These are phyloP conservation scores for Globisporangium middletonii DNA, from an alignment of 352 stramenopile genomes.

Conservation along the genomic window DNA sequence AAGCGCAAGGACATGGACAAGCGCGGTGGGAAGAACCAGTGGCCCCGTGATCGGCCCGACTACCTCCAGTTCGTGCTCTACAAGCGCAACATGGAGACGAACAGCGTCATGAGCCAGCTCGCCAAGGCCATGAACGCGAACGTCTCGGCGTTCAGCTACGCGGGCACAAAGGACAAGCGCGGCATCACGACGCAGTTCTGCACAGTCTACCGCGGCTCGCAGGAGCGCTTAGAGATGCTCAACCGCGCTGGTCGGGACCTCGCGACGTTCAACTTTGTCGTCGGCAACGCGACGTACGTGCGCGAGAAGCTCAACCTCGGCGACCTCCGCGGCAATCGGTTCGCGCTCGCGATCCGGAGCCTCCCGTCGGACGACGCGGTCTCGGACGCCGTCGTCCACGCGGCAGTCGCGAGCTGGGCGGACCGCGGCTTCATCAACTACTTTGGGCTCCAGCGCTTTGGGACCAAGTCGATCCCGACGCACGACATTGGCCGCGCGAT, in stretches of 20 bases:
- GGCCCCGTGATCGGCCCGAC: conserved; percentile 71
- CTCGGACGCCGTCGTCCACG: conserved; percentile 51
- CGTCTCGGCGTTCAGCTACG: conserved; percentile 81
- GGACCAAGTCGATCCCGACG: conserved; percentile 83
- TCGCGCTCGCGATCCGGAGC: conserved; percentile 93
- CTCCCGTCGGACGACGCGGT: conserved; percentile 54
- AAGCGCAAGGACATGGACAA: conserved; percentile 84
- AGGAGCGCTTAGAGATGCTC: conserved; percentile 74
- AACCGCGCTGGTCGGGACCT: conserved; percentile 61
- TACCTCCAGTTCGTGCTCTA: conserved; percentile 95
- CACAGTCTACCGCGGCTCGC: conserved; percentile 80
- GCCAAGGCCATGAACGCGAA: conserved; percentile 63
- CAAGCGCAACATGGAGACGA: conserved; percentile 96
- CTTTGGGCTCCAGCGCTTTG: conserved; percentile 97
- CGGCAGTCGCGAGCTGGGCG: conserved; percentile 67
- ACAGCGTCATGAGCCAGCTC: conserved; percentile 74
- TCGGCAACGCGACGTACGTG: conserved; percentile 93
- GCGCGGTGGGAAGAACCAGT: conserved; percentile 30
- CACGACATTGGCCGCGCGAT: conserved; percentile 91
- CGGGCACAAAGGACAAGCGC: conserved; percentile 96
- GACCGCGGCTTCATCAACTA: conserved; percentile 96
- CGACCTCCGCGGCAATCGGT: conserved; percentile 91
- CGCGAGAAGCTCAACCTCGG: conserved; percentile 89
- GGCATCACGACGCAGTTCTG: conserved; percentile 95
- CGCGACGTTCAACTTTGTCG: conserved; percentile 85